Percentiles rank a stretch among this genome's conserved stretches.
Conservation (phyloP, 1,284 basidiomycete genomes). For the Heterobasidion irregulare region DNA sequence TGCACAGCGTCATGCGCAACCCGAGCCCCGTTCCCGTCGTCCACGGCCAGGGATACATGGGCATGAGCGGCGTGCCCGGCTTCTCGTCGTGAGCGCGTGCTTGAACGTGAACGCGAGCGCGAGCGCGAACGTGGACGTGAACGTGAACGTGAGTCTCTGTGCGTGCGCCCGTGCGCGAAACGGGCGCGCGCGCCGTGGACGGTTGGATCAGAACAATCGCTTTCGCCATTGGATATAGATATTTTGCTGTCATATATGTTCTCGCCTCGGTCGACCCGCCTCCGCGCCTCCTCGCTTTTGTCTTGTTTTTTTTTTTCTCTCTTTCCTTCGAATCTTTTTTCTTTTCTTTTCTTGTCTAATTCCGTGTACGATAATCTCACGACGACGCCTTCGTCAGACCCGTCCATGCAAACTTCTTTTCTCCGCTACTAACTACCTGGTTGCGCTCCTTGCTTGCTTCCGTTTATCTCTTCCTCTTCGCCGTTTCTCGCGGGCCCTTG, state of each 20-base stretch:
- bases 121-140: background rate
- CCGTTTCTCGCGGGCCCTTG: background rate
- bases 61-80: conserved; percentile 20
- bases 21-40: conserved; percentile 47
- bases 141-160: background rate
- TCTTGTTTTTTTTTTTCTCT: no score
- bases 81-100: conserved; percentile 9
- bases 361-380: background rate
- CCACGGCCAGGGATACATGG: conserved; percentile 48
- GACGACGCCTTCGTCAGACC: background rate
- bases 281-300: background rate
- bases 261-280: background rate
- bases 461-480: conserved; percentile 1
- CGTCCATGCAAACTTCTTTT: background rate
- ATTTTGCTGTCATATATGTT: conserved; percentile 6
- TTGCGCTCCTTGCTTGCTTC: background rate
- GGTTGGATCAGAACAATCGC: background rate
- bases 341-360: background rate
- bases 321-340: no score
- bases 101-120: no score
- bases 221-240: conserved; percentile 6
- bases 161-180: no score
- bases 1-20: conserved; percentile 77
- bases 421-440: conserved; percentile 2
- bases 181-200: no score